These are phyloP conservation scores for Teunomyces cretensis DNA, from an alignment of 805 yeast genomes.

Conservation along the genomic window DNA sequence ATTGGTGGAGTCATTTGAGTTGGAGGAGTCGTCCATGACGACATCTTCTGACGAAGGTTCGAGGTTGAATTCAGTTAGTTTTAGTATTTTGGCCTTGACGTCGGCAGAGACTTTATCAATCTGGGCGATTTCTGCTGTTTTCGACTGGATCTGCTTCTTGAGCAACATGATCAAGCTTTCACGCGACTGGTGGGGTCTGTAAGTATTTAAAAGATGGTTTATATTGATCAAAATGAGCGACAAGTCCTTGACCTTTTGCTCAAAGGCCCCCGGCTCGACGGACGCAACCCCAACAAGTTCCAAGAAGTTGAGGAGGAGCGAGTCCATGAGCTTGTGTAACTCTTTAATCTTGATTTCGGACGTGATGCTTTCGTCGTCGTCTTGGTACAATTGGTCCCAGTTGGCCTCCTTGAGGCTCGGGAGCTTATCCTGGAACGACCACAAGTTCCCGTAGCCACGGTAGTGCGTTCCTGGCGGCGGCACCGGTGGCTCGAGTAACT, in stretches of 20 bases:
- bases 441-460: constrained; percentile 84
- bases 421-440: constrained; percentile 79
- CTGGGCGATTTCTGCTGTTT: constrained; percentile 50
- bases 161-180: constrained; percentile 79
- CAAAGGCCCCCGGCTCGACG: constrained; percentile 63
- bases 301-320: constrained; percentile 74
- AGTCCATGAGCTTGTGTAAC: constrained; percentile 74
- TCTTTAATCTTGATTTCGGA: constrained; percentile 60
- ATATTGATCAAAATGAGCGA: constrained; percentile 81
- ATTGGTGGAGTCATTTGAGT: background rate
- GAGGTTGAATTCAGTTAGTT: constrained; percentile 14
- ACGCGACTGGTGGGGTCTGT: constrained; percentile 92
- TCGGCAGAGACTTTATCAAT: constrained; percentile 42
- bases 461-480: constrained; percentile 66
- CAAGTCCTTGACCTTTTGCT: constrained; percentile 70
- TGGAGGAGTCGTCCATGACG: constrained; percentile 3
- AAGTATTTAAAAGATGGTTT: constrained; percentile 88
- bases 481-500: constrained; percentile 63
- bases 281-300: constrained; percentile 79
- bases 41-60: background rate
- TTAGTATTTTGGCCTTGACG: constrained; percentile 36
- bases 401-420: constrained; percentile 79
- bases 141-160: constrained; percentile 67
- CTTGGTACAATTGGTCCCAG: constrained; percentile 65
- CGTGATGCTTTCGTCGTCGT: constrained; percentile 35